Evolutionary conservation across 2,329 filamentous ascomycete species (phyloP).

Genomic region (Scortechinia acanthostroma): DNA sequence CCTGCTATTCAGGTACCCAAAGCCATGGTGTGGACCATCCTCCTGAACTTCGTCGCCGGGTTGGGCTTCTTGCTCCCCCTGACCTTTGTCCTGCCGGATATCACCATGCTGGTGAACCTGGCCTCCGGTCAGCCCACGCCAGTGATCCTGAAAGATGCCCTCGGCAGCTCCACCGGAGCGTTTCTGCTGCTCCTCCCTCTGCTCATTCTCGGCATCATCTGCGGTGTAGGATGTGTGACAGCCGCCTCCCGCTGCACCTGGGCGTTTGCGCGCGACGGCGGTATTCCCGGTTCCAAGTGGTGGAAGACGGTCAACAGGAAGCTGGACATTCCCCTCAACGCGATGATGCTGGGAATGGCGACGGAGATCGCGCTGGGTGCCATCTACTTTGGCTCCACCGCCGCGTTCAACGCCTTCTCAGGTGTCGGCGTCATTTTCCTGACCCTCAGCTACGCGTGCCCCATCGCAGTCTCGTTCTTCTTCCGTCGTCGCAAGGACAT

Average conservation of each 20-base stretch:
- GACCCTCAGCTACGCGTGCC: slow-evolving; percentile 40
- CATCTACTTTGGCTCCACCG: slow-evolving; percentile 48
- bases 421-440: slow-evolving; percentile 38
- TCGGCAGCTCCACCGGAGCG: slow-evolving; percentile 39
- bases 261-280: slow-evolving; percentile 54
- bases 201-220: slow-evolving; percentile 47
- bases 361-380: slow-evolving; percentile 44
- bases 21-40: slow-evolving; percentile 36
- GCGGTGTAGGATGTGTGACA: slow-evolving; percentile 60
- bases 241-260: slow-evolving; percentile 61
- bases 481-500: slow-evolving; percentile 33
- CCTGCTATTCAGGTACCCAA: slow-evolving; percentile 40
- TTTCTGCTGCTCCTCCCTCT: slow-evolving; percentile 42
- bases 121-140: slow-evolving; percentile 44
- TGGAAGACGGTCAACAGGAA: slow-evolving; percentile 42
- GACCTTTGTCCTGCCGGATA: slow-evolving; percentile 38
- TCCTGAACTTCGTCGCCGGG: slow-evolving; percentile 36
- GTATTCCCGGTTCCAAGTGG: slow-evolving; percentile 38
- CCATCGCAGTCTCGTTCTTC: slow-evolving; percentile 35
- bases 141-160: slow-evolving; percentile 39
- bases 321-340: slow-evolving; percentile 44
- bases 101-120: slow-evolving; percentile 31
- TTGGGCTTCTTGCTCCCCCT: slow-evolving; percentile 39
- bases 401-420: slow-evolving; percentile 48
- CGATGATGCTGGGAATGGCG: slow-evolving; percentile 43